phyloP scores from a whole-genome alignment of 108 stramenopile species.

The Chaetoceros muelleri region DNA sequence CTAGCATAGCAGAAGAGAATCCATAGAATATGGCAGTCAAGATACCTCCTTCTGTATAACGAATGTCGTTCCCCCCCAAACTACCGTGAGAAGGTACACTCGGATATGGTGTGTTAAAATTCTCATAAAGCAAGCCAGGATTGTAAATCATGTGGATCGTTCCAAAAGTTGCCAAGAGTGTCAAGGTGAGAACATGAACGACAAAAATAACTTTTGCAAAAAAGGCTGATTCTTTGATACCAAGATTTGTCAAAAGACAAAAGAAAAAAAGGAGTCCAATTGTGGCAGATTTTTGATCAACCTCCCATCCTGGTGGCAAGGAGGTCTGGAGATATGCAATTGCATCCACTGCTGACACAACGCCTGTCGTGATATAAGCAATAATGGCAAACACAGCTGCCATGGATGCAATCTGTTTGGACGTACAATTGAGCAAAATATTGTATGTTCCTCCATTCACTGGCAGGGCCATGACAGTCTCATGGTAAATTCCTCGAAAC shows the following conservation, averaged over 20 bases:
- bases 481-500: conserved; percentile 54
- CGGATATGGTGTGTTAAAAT: conserved; percentile 26
- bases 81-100: conserved; percentile 4
- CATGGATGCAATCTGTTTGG: conserved; percentile 45
- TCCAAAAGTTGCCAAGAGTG: conserved; percentile 19
- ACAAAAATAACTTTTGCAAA: conserved; percentile 49
- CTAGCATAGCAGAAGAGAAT: conserved; percentile 47
- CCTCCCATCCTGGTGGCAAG: conserved; percentile 6
- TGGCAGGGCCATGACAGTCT: conserved; percentile 60
- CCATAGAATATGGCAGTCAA: conserved; percentile 58
- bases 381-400: conserved; percentile 56
- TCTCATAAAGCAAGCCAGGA: conserved; percentile 16
- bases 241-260: conserved; percentile 29
- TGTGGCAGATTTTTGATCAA: conserved; percentile 22
- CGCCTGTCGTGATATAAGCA: conserved; percentile 64
- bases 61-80: background rate
- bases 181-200: conserved; percentile 39
- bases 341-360: conserved; percentile 31
- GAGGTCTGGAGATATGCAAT: conserved; percentile 44
- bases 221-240: conserved; percentile 48
- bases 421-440: conserved; percentile 52
- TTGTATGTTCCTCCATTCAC: conserved; percentile 73
- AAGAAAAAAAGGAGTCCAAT: conserved; percentile 42
- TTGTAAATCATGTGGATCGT: conserved; percentile 29
- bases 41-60: conserved; percentile 12